A percentile compares a stretch with the other conserved stretches of the same genome.
These are phyloP conservation scores for Hyphopichia fennica DNA, from an alignment of 1,139 yeast species.

Conservation along the genomic window DNA sequence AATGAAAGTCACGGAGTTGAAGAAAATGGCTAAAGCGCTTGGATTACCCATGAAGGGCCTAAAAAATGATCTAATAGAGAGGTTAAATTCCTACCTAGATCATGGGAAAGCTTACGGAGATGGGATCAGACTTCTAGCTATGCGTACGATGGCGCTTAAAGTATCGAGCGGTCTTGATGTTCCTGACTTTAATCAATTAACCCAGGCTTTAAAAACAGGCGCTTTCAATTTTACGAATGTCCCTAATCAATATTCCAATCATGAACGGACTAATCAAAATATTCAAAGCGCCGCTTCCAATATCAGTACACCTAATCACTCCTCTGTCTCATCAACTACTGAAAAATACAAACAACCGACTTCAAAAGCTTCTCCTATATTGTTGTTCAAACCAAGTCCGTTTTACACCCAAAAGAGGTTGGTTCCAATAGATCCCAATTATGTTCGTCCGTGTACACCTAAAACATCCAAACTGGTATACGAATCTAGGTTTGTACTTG, in stretches of 20 bases:
- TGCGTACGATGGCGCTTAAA: slow-evolving; percentile 42
- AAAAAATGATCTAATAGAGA: slow-evolving; percentile 50
- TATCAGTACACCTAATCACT: not conserved
- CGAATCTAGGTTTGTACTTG: slow-evolving; percentile 36
- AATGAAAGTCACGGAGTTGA: slow-evolving; percentile 32
- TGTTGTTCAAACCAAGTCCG: slow-evolving; percentile 47
- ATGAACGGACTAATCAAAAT: not conserved
- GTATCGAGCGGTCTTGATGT: slow-evolving; percentile 32
- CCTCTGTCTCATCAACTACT: no score
- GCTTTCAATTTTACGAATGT: slow-evolving; percentile 12
- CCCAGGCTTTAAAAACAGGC: slow-evolving; percentile 22
- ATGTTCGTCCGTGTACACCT: slow-evolving; percentile 15
- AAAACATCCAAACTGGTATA: slow-evolving; percentile 19
- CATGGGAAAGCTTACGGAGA: slow-evolving; percentile 37
- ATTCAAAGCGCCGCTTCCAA: not conserved
- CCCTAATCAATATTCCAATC: slow-evolving; percentile 11
- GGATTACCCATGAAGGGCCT: slow-evolving; percentile 49
- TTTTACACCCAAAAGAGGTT: slow-evolving; percentile 48
- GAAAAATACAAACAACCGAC: not conserved
- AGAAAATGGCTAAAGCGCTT: slow-evolving; percentile 45
- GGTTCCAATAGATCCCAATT: slow-evolving; percentile 47
- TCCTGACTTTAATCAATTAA: slow-evolving; percentile 37
- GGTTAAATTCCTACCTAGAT: slow-evolving; percentile 40
- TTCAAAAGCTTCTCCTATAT: slow-evolving; percentile 3
- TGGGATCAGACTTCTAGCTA: slow-evolving; percentile 40